phyloP scores from a whole-genome alignment of 768 basidiomycete genomes.

The Lentinula edodes region DNA sequence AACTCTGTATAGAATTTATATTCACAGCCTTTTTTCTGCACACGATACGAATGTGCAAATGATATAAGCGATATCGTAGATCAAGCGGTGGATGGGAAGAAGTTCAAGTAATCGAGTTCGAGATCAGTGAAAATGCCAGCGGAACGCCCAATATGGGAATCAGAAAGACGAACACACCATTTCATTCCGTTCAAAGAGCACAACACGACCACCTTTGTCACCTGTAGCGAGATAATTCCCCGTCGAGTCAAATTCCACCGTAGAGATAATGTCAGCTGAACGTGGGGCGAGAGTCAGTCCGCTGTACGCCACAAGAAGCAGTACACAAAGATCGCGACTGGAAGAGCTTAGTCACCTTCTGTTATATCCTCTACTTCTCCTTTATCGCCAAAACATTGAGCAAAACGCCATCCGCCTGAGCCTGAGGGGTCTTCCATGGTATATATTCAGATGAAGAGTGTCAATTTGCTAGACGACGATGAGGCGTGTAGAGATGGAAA shows the following conservation, averaged over 20 bases:
- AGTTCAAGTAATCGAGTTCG: conserved; percentile 19
- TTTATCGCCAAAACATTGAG: conserved; percentile 99
- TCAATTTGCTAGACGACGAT: neutral
- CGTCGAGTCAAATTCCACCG: conserved; percentile 99
- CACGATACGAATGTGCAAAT: conserved; percentile 3
- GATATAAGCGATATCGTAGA: conserved; percentile 10
- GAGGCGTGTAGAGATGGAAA: neutral
- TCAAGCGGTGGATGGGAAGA: conserved; percentile 13
- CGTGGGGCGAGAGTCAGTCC: conserved; percentile 17
- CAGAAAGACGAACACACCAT: conserved; percentile 50
- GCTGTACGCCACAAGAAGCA: neutral
- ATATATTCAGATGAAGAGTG: neutral
- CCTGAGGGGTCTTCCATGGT: conserved; percentile 75
- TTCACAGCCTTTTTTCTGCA: conserved; percentile 98
- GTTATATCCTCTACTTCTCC: conserved; percentile 99
- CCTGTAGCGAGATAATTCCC: conserved; percentile 99
- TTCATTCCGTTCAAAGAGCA: conserved; percentile 98
- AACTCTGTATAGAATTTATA: conserved; percentile 99
- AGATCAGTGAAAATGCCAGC: conserved; percentile 23
- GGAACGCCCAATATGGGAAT: conserved; percentile 11
- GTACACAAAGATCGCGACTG: conserved; percentile 14
- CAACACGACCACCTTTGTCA: conserved; percentile 98
- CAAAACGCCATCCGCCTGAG: conserved; percentile 95
- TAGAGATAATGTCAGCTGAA: conserved; percentile 99
- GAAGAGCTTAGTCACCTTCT: conserved; percentile 58